Conservation (phyloP, 2,329 filamentous ascomycete species). For the Colletotrichum tropicale region DNA sequence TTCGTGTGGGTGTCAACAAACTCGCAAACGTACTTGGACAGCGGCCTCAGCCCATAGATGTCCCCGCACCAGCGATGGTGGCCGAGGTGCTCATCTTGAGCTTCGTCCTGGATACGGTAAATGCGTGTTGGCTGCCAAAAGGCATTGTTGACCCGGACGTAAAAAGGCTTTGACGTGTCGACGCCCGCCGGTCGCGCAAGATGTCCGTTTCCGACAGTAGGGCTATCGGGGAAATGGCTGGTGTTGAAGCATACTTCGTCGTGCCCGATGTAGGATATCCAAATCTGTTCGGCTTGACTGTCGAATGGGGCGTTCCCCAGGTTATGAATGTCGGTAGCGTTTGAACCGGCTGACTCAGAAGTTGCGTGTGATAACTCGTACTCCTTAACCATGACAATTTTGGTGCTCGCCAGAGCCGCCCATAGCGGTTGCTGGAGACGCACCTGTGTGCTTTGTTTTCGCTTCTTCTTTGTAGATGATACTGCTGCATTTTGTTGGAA, state of each 20-base stretch:
- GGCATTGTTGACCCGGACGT: conserved; percentile 78
- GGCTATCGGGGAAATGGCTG: conserved; percentile 62
- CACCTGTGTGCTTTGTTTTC: conserved; percentile 90
- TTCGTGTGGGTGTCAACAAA: conserved; percentile 73
- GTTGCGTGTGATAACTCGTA: conserved; percentile 82
- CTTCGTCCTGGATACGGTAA: conserved; percentile 48
- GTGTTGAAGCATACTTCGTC: conserved; percentile 81
- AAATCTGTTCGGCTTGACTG: conserved; percentile 73
- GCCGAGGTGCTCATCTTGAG: conserved; percentile 28
- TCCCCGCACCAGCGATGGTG: conserved; percentile 71
- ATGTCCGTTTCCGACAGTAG: conserved; percentile 30
- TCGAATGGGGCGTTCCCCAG: conserved; percentile 78
- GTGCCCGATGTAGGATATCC: conserved; percentile 80
- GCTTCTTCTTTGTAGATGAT: conserved; percentile 78
- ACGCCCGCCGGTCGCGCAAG: conserved; percentile 52
- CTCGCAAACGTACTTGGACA: conserved; percentile 80
- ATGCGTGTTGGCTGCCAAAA: conserved; percentile 82
- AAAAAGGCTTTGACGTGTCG: conserved; percentile 77
- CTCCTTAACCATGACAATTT: conserved; percentile 94
- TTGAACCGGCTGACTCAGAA: conserved; percentile 74
- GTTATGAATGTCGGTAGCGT: conserved; percentile 78
- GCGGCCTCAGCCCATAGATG: conserved; percentile 71
- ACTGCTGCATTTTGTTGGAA: conserved; percentile 58
- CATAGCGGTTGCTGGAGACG: conserved; percentile 90
- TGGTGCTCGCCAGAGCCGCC: conserved; percentile 93